A percentile compares a stretch with the other conserved stretches of the same genome.
Conservation (phyloP, 2,329 filamentous ascomycete genomes). For the Sarocladium kiliense region DNA sequence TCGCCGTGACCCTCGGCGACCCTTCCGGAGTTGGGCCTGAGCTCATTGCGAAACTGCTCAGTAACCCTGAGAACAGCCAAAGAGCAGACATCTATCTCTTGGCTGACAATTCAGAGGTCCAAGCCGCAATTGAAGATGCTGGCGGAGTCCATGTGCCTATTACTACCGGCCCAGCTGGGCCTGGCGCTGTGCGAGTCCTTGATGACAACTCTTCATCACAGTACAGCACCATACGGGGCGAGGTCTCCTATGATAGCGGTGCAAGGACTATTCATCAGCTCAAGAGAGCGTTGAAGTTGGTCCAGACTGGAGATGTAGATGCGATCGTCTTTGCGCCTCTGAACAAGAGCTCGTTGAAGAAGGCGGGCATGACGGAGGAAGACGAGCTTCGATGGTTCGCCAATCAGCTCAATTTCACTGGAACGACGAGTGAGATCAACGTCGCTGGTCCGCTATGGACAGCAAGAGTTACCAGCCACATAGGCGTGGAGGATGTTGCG, state of each 20-base stretch:
- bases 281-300: slow-evolving; percentile 20
- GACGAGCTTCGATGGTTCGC: slow-evolving; percentile 30
- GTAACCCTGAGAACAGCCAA: slow-evolving; percentile 19
- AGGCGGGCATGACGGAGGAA: slow-evolving; percentile 28
- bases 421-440: slow-evolving; percentile 27
- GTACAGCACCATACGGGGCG: slow-evolving; percentile 11
- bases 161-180: slow-evolving; percentile 12
- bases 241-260: slow-evolving; percentile 21
- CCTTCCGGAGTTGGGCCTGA: slow-evolving; percentile 26
- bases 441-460: slow-evolving; percentile 25
- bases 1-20: slow-evolving; percentile 26
- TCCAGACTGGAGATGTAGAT: slow-evolving; percentile 20
- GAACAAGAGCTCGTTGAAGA: slow-evolving; percentile 27
- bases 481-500: slow-evolving; percentile 24
- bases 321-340: slow-evolving; percentile 27
- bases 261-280: slow-evolving; percentile 22
- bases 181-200: slow-evolving; percentile 20
- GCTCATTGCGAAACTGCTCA: slow-evolving; percentile 25
- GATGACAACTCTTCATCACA: slow-evolving; percentile 19
- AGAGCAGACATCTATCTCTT: slow-evolving; percentile 24
- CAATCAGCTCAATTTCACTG: slow-evolving; percentile 22
- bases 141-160: slow-evolving; percentile 15
- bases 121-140: slow-evolving; percentile 18
- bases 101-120: slow-evolving; percentile 22
- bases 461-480: slow-evolving; percentile 25